Evolutionary conservation across 192 early-diverging fungal species (phyloP), one percentile per base, ranked within the genome.

Genomic region (Phlyctochytrium arcticum): DNA sequence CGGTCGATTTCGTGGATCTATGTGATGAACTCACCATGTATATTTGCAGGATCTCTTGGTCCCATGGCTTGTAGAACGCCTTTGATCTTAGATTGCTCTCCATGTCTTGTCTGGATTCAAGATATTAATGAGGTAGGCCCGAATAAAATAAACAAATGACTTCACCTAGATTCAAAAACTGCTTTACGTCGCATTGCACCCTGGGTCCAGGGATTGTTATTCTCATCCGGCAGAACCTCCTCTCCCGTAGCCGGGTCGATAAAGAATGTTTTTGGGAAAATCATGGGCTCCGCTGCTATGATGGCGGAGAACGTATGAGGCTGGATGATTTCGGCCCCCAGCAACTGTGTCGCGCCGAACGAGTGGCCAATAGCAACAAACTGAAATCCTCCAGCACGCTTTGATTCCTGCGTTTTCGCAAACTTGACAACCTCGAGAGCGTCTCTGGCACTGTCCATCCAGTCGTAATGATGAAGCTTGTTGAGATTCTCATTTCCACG

Each of bases 321-420:
- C 5, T 63, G 37, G 19, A 72, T 23, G 3, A 44, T 30, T 36
- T 75, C 71, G 4, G 68, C 48, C 44, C 76, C 57, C 30, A 36
- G 12, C 59, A 62, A 44, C 19, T 47, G 31, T 42, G 65, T 70
- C 2, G 60, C 74, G 10, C 73, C 76, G 59, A 81, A 77, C 61
- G 76, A 84, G 69, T 88, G 86, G 1, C 86, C 86, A 48, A 88
- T 37, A 31, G 81, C 84, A 36, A 83, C 56, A 32, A 85, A 26
- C n/a, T 60, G 44, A 17, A 48, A 24, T 23, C 64, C 57, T 17
- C 26, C 32, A 17, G 65, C 64, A 30, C 67, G 53, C 44, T 81
- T 48, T 3, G 66, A 32, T 27, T 67, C 69, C 37, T 68, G 17
- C n/a, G n/a, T n/a, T 37, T 33, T 31, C 31, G 36, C 26, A 26